Evolutionary conservation across 2,329 filamentous ascomycete genomes (phyloP).

Genomic region (Pseudopyrenochaeta lycopersici): DNA sequence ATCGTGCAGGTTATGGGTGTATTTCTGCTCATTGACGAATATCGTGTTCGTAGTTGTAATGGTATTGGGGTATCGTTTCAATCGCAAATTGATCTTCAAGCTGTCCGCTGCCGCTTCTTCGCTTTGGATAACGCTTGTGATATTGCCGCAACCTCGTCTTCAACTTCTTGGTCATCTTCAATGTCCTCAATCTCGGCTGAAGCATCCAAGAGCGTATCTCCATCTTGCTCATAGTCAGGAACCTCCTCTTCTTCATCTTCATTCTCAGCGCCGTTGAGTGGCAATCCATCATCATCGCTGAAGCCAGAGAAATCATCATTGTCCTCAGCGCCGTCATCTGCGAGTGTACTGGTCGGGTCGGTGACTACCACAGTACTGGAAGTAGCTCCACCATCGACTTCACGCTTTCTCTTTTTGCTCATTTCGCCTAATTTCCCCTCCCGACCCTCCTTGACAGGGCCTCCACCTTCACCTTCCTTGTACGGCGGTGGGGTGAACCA

Average conservation of each 20-base stretch:
- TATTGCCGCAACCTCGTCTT: slow-evolving; percentile 46
- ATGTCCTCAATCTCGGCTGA: slow-evolving; percentile 22
- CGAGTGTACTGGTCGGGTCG: slow-evolving; percentile 19
- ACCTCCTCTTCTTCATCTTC: slow-evolving; percentile 31
- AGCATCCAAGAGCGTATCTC: slow-evolving; percentile 17
- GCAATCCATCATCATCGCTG: slow-evolving; percentile 35
- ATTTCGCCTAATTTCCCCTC: slow-evolving; percentile 86
- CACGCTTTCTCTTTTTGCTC: slow-evolving; percentile 75
- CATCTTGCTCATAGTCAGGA: slow-evolving; percentile 28
- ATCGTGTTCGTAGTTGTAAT: neutral
- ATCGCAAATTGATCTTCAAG: slow-evolving; percentile 23
- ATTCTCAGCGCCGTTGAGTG: slow-evolving; percentile 28
- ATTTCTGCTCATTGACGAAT: neutral
- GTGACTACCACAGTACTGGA: slow-evolving; percentile 28
- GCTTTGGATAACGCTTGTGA: slow-evolving; percentile 43
- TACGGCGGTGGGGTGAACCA: slow-evolving; percentile 89
- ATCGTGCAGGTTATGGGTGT: too few species aligned
- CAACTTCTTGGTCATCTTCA: slow-evolving; percentile 42
- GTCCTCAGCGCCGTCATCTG: slow-evolving; percentile 25
- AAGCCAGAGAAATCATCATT: slow-evolving; percentile 45
- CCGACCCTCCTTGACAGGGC: slow-evolving; percentile 66
- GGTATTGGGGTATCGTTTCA: slow-evolving; percentile 39
- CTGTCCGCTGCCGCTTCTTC: slow-evolving; percentile 42
- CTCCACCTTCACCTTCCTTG: slow-evolving; percentile 46
- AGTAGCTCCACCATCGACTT: slow-evolving; percentile 43